A percentile compares a stretch with the other conserved stretches of the same genome.
phyloP scores from a whole-genome alignment of 1,284 basidiomycete species.

The Volvariella surrecta region DNA sequence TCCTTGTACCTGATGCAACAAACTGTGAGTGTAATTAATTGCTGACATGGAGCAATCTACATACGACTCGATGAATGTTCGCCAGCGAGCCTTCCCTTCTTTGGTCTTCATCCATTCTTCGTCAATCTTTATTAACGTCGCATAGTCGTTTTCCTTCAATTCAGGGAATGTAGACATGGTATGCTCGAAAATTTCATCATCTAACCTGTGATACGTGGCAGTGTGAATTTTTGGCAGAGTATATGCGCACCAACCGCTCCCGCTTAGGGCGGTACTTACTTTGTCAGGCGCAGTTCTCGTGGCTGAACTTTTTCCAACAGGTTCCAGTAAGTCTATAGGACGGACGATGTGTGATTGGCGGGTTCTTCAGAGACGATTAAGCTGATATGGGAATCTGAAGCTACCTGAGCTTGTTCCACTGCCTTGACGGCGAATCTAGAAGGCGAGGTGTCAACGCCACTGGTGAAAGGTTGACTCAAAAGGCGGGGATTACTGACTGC shows the following conservation, averaged over 20 bases:
- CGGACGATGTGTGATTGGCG: conserved; percentile 9
- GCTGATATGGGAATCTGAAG: conserved; percentile 13
- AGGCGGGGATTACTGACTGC: conserved; percentile 54
- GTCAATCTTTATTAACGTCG: conserved; percentile 68
- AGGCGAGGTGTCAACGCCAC: neutral
- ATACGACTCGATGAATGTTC: conserved; percentile 82
- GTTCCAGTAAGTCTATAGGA: conserved; percentile 89
- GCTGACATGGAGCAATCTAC: conserved; percentile 19
- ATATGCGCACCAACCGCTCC: too few species aligned
- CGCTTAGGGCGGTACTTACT: conserved; percentile 35
- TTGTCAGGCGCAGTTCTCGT: conserved; percentile 71
- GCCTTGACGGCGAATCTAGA: conserved; percentile 89
- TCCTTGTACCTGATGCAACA: conserved; percentile 60
- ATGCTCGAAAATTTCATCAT: conserved; percentile 88
- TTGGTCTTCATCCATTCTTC: conserved; percentile 94
- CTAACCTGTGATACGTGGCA: conserved; percentile 44
- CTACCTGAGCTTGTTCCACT: conserved; percentile 91
- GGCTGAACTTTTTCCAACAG: conserved; percentile 81
- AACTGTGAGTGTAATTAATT: neutral
- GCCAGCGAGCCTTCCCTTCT: conserved; percentile 89
- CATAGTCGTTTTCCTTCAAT: conserved; percentile 54
- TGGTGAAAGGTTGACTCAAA: neutral
- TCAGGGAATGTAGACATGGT: conserved; percentile 81
- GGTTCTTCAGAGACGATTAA: neutral
- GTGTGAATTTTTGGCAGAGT: too few species aligned